Base-by-base conservation (phyloP, 306 rosid species). In the Oemleria cerasiformis region DNA sequence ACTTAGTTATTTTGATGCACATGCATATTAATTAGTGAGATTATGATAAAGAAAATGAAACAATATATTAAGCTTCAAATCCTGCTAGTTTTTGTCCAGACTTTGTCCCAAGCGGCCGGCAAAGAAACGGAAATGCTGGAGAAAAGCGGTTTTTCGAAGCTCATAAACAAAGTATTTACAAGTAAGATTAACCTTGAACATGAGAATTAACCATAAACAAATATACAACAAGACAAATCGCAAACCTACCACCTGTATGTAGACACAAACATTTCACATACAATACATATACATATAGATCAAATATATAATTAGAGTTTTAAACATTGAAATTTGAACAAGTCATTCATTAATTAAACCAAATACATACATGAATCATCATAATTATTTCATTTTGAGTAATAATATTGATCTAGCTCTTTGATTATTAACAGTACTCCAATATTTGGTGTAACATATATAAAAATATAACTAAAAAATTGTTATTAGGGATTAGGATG, bases 91-190 rank as follows among this genome's bases (percentile, higher is more conserved):
- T 63, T 59, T 67, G 64, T 83, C 75, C 72, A 65, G 65, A 54
- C 67, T 64, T 55, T 63, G 73, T 42, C 42, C 70, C 57, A 56
- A 74, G 63, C n/a, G n/a, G n/a, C 53, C 49, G 80, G 70, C 78
- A 78, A 71, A 65, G 60, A 63, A 72, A 38, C 75, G 67, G 68
- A 70, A 8, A 75, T 80, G 16, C 56, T 65, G 65, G 80, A 72
- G 77, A 81, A 78, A 81, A 65, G 80, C 75, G 57, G 71, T 49
- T 72, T 78, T 74, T 78, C 71, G 74, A 78, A 79, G 79, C 75
- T 76, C 72, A 74, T 79, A 83, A 81, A 81, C 81, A 76, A 73
- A 21, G 14, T 43, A 7, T 48, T 23, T 70, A 69, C 60, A 61
- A 23, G 58, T 9, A 56, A 74, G 21, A 61, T 51, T 50, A 61